Base-by-base conservation (phyloP, 2,329 filamentous ascomycete species). In the Scedosporium aurantiacum region DNA sequence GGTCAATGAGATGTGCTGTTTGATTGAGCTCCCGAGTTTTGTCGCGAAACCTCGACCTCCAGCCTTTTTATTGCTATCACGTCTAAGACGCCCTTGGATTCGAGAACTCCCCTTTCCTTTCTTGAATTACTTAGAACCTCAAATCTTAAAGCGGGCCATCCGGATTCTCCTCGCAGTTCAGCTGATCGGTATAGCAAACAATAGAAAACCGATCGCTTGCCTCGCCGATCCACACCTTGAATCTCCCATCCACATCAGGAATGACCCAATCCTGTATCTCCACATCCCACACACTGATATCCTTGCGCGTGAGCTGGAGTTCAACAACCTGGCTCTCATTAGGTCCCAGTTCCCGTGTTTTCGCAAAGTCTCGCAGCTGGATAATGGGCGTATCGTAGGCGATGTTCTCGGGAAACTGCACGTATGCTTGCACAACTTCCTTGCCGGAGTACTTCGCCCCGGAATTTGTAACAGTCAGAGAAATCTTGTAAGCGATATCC, bases 211-310 rank as follows among this genome's bases (percentile, higher is more conserved):
- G 61, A 60, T 76, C 75, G 56, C 73, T 76, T 0, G 75, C 70
- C 16, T 67, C 68, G 0, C 75, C 75, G 28, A 77, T 54, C 75
- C 74, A 77, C 5, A 76, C 65, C 61, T 67, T 73, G 52, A 75
- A 77, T 21, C 62, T 65, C 1, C 74, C 74, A 37, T 73, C 67
- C 1, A 72, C 67, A 0, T 64, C 67, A 4, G 75, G 75, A 7
- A 79, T 70, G 1, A 84, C 78, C 88, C 88, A 91, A 65, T 90
- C 89, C 74, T 90, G 87, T 47, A 74, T 70, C 5, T 75, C 71
- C 0, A 83, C 80, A 68, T 88, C 86, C 88, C 88, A 91, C 55
- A 89, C 86, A 65, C 87, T 90, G 61, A 91, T 62, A 68, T 91
- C 88, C 67, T 86, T 82, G 62, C 88, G 79, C 5, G 81, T 88